phyloP scores from a whole-genome alignment of 2,329 filamentous ascomycete genomes.

The Elsinoe fawcettii region DNA sequence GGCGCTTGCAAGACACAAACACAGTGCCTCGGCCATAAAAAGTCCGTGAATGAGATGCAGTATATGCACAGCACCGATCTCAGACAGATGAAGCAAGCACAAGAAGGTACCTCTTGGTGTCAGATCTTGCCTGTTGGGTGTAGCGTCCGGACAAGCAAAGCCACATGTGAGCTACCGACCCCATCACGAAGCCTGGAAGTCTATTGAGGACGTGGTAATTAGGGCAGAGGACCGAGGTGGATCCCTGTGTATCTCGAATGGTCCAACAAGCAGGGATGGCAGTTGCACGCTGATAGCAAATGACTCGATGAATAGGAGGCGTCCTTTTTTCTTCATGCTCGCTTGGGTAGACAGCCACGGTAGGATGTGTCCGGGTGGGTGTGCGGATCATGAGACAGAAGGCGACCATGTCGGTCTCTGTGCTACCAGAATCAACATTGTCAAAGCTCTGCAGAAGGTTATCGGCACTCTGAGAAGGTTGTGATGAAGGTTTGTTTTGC shows the following conservation, averaged over 20 bases:
- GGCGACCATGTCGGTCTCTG: not conserved
- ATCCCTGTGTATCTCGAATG: not conserved
- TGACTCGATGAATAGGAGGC: conserved; percentile 2
- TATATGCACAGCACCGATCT: not conserved
- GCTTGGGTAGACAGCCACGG: not conserved
- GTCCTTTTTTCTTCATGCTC: not conserved
- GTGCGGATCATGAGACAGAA: not conserved
- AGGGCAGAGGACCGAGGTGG: not conserved
- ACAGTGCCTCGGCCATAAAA: not conserved
- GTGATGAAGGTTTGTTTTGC: not conserved
- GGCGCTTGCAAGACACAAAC: not conserved
- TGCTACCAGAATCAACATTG: not conserved
- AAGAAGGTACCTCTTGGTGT: not conserved
- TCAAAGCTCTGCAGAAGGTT: not conserved
- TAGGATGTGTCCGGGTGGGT: not conserved
- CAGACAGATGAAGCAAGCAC: not conserved
- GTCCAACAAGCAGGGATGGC: not conserved
- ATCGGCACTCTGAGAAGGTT: not conserved
- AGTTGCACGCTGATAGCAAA: not conserved
- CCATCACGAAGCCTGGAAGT: conserved; percentile 1
- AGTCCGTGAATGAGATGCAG: not conserved
- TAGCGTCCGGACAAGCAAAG: not conserved
- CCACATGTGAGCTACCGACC: not conserved
- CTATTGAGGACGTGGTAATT: not conserved
- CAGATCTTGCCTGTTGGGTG: not conserved